Percentiles rank a stretch among this genome's conserved stretches.
Conservation (phyloP, 345 rosid genomes). For the Triadica sebifera region DNA sequence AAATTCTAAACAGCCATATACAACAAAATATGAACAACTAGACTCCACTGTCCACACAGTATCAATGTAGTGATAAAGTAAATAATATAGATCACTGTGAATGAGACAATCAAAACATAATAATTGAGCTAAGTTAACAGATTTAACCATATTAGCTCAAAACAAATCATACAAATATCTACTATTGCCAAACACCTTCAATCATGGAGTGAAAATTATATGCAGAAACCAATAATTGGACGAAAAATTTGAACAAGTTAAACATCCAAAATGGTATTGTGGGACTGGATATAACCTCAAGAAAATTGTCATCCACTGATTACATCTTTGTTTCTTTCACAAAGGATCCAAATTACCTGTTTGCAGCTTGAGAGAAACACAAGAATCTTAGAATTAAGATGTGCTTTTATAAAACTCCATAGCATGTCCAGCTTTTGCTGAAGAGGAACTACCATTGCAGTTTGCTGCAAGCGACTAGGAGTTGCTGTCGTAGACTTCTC, state of each 20-base stretch:
- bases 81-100: not conserved
- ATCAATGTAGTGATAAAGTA: not conserved
- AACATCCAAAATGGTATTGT: not conserved
- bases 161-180: not conserved
- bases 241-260: not conserved
- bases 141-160: not conserved
- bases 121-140: not conserved
- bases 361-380: constrained; percentile 92
- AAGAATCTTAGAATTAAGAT: constrained; percentile 71
- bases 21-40: not conserved
- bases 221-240: not conserved
- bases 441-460: constrained; percentile 79
- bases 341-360: constrained; percentile 56
- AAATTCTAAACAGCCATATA: no score
- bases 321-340: not conserved
- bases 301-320: not conserved
- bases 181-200: not conserved
- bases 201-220: not conserved
- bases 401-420: constrained; percentile 89
- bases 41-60: not conserved
- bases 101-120: not conserved
- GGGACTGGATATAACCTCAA: not conserved
- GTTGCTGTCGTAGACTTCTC: constrained; percentile 81
- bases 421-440: constrained; percentile 86
- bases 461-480: constrained; percentile 72